Evolutionary conservation across 352 stramenopile genomes (phyloP), one percentile per base, ranked within the genome.

Genomic region (Aphanomyces cochlioides): DNA sequence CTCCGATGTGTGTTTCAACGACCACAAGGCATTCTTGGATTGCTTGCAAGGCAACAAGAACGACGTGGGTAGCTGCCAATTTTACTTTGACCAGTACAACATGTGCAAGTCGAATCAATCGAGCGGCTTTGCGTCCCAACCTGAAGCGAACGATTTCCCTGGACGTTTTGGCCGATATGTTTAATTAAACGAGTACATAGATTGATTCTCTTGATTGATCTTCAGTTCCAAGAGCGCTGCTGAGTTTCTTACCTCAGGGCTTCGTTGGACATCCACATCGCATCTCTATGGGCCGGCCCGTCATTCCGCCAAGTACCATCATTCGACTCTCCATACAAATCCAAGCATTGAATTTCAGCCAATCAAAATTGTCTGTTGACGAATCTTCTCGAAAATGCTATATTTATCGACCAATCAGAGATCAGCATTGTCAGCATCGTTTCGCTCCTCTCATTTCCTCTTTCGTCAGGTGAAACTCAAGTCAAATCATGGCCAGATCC

Each of bases 11-110:
- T 94, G 87, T 70, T 66, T 76, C 21, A 81, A 77, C 47, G 77
- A 90, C 76, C 82, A 91, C 61, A 88, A 90, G 74, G 80, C 82
- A n/a, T 91, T 95, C 78, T 77, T 88, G 57, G 78, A 92, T 67
- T 95, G 87, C 77, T 74, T 95, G 59, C 79, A 90, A 75, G 69
- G 77, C 65, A 90, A 85, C 76, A 76, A 77, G 56, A 90, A 90
- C 77, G 87, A 95, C 74, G 86, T 91, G 19, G 76, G 80, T 19
- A 75, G 83, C 66, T 95, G 87, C 74, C 86, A 95, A 71, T 93
- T 92, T 72, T 93, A 92, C 77, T 75, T 95, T 41, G 84, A 95
- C 66, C 76, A 83, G 5, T 77, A 90, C 53, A 90, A 91, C 78
- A 77, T 87, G 80, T 93, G 86, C 81, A 92, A 95, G 77, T 79